Conservation (phyloP, 2,329 filamentous ascomycete species). For the Chaetomiaceae sp. region DNA sequence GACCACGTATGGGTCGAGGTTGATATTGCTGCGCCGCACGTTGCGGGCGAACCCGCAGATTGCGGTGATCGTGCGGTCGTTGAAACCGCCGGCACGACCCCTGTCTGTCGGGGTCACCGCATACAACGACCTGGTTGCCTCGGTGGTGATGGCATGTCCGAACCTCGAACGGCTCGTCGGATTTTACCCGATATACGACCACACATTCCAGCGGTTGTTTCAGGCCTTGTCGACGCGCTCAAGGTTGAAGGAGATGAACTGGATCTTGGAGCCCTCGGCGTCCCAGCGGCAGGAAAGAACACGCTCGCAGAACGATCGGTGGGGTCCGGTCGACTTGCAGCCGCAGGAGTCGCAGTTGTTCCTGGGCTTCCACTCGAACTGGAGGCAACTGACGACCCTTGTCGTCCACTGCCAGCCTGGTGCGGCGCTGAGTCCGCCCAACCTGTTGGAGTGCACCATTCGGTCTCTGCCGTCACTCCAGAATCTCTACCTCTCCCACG, state of each 20-base stretch:
- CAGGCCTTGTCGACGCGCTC: conserved; percentile 56
- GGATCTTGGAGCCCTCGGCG: conserved; percentile 46
- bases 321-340: conserved; percentile 36
- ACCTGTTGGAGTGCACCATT: conserved; percentile 48
- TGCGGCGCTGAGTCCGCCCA: conserved; percentile 49
- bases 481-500: conserved; percentile 55
- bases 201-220: conserved; percentile 52
- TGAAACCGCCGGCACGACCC: conserved; percentile 52
- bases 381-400: conserved; percentile 52
- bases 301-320: conserved; percentile 23
- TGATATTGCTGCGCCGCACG: conserved; percentile 55
- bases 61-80: conserved; percentile 50
- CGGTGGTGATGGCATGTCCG: conserved; percentile 60
- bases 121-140: conserved; percentile 56
- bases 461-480: conserved; percentile 50
- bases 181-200: conserved; percentile 50
- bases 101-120: conserved; percentile 40
- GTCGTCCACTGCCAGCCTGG: conserved; percentile 56
- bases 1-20: conserved; percentile 46
- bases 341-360: conserved; percentile 35
- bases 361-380: conserved; percentile 46
- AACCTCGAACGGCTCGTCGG: conserved; percentile 58
- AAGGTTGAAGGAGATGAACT: conserved; percentile 55
- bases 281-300: conserved; percentile 35
- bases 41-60: conserved; percentile 50